These are phyloP conservation scores for Tuber brumale DNA, from an alignment of 495 filamentous ascomycete genomes.

Conservation along the genomic window DNA sequence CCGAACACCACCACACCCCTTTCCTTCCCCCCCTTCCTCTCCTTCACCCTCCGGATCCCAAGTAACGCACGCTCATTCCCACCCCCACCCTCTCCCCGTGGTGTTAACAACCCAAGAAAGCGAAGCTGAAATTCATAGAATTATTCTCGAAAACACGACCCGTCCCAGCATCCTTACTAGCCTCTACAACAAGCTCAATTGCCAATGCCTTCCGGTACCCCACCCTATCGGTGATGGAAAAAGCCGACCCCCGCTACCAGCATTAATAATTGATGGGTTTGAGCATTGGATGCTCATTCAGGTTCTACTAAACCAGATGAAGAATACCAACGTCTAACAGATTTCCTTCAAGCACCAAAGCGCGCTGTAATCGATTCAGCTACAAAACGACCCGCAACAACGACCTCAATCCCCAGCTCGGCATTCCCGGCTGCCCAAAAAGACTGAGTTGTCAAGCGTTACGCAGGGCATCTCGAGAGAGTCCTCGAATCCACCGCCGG, in stretches of 20 bases:
- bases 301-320: constrained; percentile 22
- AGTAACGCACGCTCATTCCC: constrained; percentile 43
- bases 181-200: constrained; percentile 18
- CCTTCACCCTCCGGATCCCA: constrained; percentile 42
- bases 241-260: constrained; percentile 18
- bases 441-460: constrained; percentile 9
- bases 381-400: not conserved
- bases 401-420: constrained; percentile 9
- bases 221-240: constrained; percentile 16
- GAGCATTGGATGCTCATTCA: constrained; percentile 30
- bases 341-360: constrained; percentile 6
- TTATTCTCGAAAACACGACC: constrained; percentile 22
- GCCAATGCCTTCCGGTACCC: constrained; percentile 22
- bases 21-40: constrained; percentile 16
- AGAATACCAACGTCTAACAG: constrained; percentile 13
- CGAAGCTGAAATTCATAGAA: constrained; percentile 8
- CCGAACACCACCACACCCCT: constrained; percentile 11
- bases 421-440: constrained; percentile 14
- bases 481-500: constrained; percentile 8
- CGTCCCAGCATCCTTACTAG: constrained; percentile 9
- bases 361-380: constrained; percentile 16
- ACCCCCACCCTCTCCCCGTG: not conserved
- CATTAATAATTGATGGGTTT: constrained; percentile 24
- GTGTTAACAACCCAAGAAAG: not conserved
- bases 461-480: constrained; percentile 12